These are phyloP conservation scores for Myrica gale DNA, from an alignment of 306 rosid genomes.

Conservation along the genomic window DNA sequence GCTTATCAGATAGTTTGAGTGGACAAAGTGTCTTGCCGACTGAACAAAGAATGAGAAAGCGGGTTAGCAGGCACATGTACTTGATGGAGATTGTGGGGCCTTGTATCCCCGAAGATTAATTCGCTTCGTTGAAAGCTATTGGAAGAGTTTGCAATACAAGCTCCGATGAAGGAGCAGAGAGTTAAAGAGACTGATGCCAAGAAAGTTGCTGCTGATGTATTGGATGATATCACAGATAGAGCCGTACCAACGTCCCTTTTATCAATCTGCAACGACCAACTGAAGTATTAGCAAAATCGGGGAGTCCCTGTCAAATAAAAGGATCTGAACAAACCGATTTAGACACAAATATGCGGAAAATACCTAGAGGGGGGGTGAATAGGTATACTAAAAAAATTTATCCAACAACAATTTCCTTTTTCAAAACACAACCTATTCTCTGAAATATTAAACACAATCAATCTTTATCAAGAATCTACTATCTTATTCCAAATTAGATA, in stretches of 20 bases:
- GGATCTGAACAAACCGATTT: no score
- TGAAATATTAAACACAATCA: no score
- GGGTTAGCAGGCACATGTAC: constrained; percentile 53
- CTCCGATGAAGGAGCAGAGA: constrained; percentile 66
- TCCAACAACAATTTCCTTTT: no score
- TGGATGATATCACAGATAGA: constrained; percentile 52
- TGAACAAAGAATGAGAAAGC: constrained; percentile 73
- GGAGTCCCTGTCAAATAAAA: background rate
- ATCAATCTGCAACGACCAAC: constrained; percentile 38
- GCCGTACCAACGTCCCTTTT: constrained; percentile 42
- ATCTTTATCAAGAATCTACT: no score
- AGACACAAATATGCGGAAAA: no score
- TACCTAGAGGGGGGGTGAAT: no score
- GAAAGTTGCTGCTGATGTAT: constrained; percentile 61
- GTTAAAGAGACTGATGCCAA: constrained; percentile 61
- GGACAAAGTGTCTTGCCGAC: constrained; percentile 69
- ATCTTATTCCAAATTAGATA: no score
- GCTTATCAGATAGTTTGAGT: constrained; percentile 68
- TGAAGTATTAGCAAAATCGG: background rate
- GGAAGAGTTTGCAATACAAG: constrained; percentile 64
- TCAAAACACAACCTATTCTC: no score
- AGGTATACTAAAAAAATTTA: no score
- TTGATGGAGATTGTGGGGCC: constrained; percentile 48
- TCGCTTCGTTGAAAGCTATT: constrained; percentile 37
- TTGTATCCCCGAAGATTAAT: constrained; percentile 62